Percentiles rank a stretch among this genome's conserved stretches.
These are phyloP conservation scores for Xylariaceae sp. DNA, from an alignment of 2,329 filamentous ascomycete genomes.

Conservation along the genomic window DNA sequence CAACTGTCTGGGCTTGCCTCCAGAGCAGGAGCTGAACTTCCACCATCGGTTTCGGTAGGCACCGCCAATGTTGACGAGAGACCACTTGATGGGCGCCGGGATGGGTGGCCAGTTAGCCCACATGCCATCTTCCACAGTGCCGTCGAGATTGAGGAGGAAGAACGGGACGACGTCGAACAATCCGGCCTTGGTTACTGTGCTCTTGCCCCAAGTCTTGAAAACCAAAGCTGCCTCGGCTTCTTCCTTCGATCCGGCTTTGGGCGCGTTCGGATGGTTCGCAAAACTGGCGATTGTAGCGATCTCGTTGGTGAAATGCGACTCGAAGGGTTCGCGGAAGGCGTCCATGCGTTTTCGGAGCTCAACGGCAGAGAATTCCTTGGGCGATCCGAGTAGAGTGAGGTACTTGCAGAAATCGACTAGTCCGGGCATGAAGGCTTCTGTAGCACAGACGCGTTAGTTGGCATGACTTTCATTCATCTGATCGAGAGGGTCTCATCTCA, in stretches of 20 bases:
- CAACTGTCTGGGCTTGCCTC: conserved; percentile 48
- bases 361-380: conserved; percentile 40
- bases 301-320: conserved; percentile 51
- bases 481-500: conserved; percentile 7
- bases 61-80: conserved; percentile 53
- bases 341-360: conserved; percentile 47
- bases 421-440: conserved; percentile 46
- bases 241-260: conserved; percentile 41
- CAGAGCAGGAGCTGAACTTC: conserved; percentile 58
- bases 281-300: conserved; percentile 48
- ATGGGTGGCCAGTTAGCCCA: conserved; percentile 63
- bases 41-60: conserved; percentile 54
- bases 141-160: conserved; percentile 59
- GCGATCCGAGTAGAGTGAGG: conserved; percentile 39
- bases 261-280: conserved; percentile 46
- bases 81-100: conserved; percentile 55
- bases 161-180: conserved; percentile 58
- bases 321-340: conserved; percentile 46
- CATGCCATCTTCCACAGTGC: conserved; percentile 51
- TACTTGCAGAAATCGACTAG: conserved; percentile 49
- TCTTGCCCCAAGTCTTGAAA: conserved; percentile 59
- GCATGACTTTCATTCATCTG: background rate
- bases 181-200: conserved; percentile 57
- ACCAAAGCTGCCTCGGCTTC: conserved; percentile 42
- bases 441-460: conserved; percentile 1